Percentiles rank a stretch among this genome's conserved stretches.
phyloP scores from a whole-genome alignment of 2,329 filamentous ascomycete species.

The Pezicula neosporulosa region DNA sequence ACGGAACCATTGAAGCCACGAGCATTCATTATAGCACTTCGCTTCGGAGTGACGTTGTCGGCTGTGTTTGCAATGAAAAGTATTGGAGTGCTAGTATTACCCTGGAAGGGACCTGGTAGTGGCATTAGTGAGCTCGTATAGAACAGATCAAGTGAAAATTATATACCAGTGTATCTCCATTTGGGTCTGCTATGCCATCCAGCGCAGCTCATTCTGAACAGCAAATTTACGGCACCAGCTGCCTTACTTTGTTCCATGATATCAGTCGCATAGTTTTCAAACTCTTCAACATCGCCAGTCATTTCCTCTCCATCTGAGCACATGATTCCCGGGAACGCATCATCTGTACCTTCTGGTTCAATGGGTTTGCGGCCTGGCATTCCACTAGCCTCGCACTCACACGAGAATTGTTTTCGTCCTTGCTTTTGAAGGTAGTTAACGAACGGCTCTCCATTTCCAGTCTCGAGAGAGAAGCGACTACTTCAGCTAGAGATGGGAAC shows the following conservation, averaged over 20 bases:
- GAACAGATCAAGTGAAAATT: background rate
- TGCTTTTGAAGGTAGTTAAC: constrained; percentile 8
- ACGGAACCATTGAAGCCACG: constrained; percentile 39
- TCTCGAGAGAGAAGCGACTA: constrained; percentile 25
- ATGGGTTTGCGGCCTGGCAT: background rate
- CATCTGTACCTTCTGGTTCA: constrained; percentile 13
- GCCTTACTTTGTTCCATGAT: constrained; percentile 33
- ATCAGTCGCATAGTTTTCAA: constrained; percentile 17
- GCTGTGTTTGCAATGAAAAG: constrained; percentile 33
- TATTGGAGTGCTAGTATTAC: constrained; percentile 30
- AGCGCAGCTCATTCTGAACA: constrained; percentile 31
- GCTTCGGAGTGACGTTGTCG: constrained; percentile 32
- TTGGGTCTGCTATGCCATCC: constrained; percentile 29
- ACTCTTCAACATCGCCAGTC: constrained; percentile 18
- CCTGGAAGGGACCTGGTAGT: constrained; percentile 26
- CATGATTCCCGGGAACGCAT: constrained; percentile 22
- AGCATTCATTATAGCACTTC: constrained; percentile 28
- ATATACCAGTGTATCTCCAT: constrained; percentile 21
- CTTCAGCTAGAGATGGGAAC: constrained; percentile 24
- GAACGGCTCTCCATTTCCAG: constrained; percentile 41
- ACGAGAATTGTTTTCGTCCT: constrained; percentile 9
- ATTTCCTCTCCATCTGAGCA: constrained; percentile 23
- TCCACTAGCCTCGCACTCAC: background rate
- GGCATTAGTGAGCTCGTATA: background rate
- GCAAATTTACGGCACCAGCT: constrained; percentile 40